Conservation (phyloP, 2,329 filamentous ascomycete species). For the Dryadomyces sulphureus region DNA sequence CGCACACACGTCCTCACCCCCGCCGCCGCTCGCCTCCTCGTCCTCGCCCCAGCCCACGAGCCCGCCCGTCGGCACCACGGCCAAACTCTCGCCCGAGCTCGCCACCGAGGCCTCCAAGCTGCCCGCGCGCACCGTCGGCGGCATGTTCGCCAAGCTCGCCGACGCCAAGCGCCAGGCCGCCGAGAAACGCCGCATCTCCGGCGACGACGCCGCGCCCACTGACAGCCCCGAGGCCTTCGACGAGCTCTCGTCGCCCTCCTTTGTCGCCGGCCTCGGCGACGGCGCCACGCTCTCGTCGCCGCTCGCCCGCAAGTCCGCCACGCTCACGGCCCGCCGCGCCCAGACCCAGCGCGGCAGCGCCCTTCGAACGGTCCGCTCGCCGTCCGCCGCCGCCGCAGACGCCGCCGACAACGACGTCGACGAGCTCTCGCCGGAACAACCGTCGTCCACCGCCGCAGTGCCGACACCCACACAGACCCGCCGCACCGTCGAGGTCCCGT, state of each 20-base stretch:
- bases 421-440: slow-evolving; percentile 10
- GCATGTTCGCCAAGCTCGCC: slow-evolving; percentile 3
- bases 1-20: too few relatives aligned
- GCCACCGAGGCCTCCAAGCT: not conserved
- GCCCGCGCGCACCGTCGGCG: not conserved
- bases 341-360: not conserved
- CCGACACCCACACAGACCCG: not conserved
- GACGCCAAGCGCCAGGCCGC: slow-evolving; percentile 5
- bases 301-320: slow-evolving; percentile 8
- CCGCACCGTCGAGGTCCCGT: not conserved
- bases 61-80: slow-evolving; percentile 13
- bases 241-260: slow-evolving; percentile 16
- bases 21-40: not conserved
- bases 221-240: slow-evolving; percentile 12
- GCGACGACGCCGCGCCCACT: not conserved
- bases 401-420: slow-evolving; percentile 6
- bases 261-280: not conserved
- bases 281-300: slow-evolving; percentile 6
- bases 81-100: slow-evolving; percentile 21
- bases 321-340: not conserved
- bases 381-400: not conserved
- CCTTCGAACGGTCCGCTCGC: not conserved
- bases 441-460: not conserved
- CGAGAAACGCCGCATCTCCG: not conserved
- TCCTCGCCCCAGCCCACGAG: slow-evolving; percentile 2